phyloP scores from a whole-genome alignment of 73 alveolate genomes.

The Tetrahymena malaccensis region DNA sequence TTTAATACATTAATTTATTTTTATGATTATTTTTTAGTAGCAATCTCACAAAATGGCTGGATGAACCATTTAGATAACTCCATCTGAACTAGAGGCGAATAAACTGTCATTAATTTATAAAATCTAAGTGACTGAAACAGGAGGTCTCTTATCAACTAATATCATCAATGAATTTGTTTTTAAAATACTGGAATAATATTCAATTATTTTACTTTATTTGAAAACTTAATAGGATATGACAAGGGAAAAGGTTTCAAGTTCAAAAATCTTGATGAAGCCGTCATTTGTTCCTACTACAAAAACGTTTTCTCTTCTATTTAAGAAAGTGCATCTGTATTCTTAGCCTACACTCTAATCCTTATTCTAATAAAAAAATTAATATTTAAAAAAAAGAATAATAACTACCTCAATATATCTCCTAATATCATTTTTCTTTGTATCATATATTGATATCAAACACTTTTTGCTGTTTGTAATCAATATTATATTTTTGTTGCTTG shows the following conservation, averaged over 20 bases:
- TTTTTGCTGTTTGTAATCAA: background rate
- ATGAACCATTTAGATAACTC: background rate
- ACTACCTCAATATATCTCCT: background rate
- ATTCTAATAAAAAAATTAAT: background rate
- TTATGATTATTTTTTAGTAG: too few species aligned
- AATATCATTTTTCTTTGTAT: background rate
- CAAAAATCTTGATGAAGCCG: background rate
- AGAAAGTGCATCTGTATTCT: background rate
- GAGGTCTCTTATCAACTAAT: background rate
- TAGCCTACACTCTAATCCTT: background rate
- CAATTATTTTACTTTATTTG: background rate
- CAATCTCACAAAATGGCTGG: background rate
- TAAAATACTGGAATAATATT: background rate
- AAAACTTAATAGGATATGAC: background rate
- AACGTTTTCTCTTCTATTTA: background rate
- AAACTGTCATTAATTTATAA: background rate
- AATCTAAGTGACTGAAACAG: background rate
- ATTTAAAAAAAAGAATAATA: background rate
- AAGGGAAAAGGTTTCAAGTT: background rate
- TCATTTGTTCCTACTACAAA: background rate
- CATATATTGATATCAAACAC: background rate
- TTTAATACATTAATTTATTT: too few species aligned
- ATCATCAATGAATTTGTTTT: background rate
- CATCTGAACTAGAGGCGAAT: background rate
- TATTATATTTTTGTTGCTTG: background rate